Conservation (phyloP, 495 filamentous ascomycete species). For the Podospora didyma region DNA sequence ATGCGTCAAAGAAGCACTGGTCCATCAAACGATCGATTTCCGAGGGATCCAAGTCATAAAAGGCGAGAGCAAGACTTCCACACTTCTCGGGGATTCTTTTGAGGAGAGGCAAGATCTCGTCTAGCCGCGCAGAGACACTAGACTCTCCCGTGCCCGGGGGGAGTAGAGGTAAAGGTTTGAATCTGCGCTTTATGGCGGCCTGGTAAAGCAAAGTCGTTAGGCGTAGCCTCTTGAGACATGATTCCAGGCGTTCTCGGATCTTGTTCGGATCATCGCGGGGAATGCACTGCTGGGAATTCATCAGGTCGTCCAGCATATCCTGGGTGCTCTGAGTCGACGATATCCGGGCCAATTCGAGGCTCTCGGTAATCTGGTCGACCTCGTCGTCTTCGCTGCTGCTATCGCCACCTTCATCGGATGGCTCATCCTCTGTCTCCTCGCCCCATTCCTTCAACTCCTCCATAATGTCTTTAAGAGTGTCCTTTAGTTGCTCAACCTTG, state of each 20-base stretch:
- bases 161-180: constrained; percentile 47
- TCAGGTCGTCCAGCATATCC: constrained; percentile 50
- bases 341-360: constrained; percentile 15
- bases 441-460: constrained; percentile 84
- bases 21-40: constrained; percentile 45
- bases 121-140: constrained; percentile 32
- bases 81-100: constrained; percentile 39
- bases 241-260: constrained; percentile 54
- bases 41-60: constrained; percentile 47
- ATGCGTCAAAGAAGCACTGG: constrained; percentile 45
- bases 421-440: constrained; percentile 54
- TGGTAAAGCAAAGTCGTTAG: constrained; percentile 56
- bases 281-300: constrained; percentile 50
- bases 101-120: constrained; percentile 39
- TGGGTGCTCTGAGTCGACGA: constrained; percentile 40
- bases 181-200: constrained; percentile 55
- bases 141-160: constrained; percentile 21
- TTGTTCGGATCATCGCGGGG: constrained; percentile 51
- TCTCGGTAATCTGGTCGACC: constrained; percentile 19
- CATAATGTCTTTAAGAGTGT: constrained; percentile 73
- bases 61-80: constrained; percentile 38
- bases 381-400: constrained; percentile 35
- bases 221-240: constrained; percentile 51
- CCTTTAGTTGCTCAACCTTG: constrained; percentile 63
- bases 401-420: constrained; percentile 39